These are phyloP conservation scores for Tolypocladium nubicola DNA, from an alignment of 2,329 filamentous ascomycete species.

Conservation along the genomic window DNA sequence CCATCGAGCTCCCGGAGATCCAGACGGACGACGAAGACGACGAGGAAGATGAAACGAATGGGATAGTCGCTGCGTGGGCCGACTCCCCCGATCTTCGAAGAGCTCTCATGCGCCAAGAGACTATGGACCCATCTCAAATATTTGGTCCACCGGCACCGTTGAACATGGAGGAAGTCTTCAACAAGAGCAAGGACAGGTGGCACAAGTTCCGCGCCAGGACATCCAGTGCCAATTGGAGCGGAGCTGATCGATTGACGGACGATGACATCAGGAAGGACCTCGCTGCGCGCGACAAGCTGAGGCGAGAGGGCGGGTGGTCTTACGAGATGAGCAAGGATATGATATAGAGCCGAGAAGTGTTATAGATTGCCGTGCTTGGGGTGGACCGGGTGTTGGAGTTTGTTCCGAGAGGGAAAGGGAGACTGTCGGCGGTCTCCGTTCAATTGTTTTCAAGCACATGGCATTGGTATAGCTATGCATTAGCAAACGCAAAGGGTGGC, in stretches of 20 bases:
- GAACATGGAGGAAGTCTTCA: conserved; percentile 95
- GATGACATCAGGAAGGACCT: conserved; percentile 77
- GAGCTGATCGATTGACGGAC: conserved; percentile 71
- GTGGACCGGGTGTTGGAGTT: not conserved
- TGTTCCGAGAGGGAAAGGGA: not conserved
- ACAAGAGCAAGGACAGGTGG: conserved; percentile 72
- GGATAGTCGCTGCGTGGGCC: conserved; percentile 67
- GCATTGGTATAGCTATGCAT: not conserved
- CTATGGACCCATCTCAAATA: conserved; percentile 71
- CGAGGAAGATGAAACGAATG: conserved; percentile 52
- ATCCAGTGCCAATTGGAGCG: conserved; percentile 89
- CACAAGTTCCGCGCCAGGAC: conserved; percentile 85
- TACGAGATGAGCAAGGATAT: conserved; percentile 48
- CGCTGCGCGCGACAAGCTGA: conserved; percentile 67
- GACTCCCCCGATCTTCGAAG: conserved; percentile 73
- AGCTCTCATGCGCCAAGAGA: conserved; percentile 71
- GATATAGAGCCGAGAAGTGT: conserved; percentile 17
- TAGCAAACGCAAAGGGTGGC: not conserved
- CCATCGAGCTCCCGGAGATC: conserved; percentile 88
- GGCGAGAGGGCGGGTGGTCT: conserved; percentile 77
- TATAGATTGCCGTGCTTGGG: not conserved
- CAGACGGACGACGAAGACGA: conserved; percentile 90
- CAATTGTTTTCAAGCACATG: not conserved
- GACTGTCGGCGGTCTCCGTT: not conserved
- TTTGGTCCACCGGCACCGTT: conserved; percentile 84